Evolutionary conservation across 1,284 basidiomycete genomes (phyloP), one percentile per base, ranked within the genome.

Genomic region (Rhizopogon parksii): DNA sequence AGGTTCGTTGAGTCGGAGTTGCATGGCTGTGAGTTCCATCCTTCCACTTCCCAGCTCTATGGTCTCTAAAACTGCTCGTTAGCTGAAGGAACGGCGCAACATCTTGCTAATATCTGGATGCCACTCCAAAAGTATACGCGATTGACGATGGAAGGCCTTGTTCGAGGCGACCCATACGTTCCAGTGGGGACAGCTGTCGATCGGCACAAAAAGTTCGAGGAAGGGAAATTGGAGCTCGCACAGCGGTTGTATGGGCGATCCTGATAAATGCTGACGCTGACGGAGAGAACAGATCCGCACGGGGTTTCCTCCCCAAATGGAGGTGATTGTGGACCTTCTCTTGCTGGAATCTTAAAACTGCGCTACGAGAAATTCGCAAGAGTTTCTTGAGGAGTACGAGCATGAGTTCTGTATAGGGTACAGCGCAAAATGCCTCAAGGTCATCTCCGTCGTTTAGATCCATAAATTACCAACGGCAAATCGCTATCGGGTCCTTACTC

Each of bases 1-100:
- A 81, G 79, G 3, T 68, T 83, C 2, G 78, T 81, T 8, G 80
- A 83, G 64, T 83, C 82, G 4, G 82, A 85, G 57, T 67, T 84
- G 25, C 82, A 85, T 59, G 80, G 83, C 53, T 68, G 80, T 79
- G 60, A 58, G 75, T 59, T 49, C 14, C 27, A 6, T 48, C 21
- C 7, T 9, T 21, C 11, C 36, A 25, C 46, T 17, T 51, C 36
- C 35, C 40, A 2, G 17, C 6, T 35, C 36, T 43, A 6, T 14
- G 9, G 21, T 12, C 32, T 15, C 36, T 24, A 40, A 9, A 53
- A 36, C 45, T 49, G 19, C 11, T 50, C 47, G 36, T 8, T 54
- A 81, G 79, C 71, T 25, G 73, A 79, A 62, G 79, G 78, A 27
- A 78, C 71, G 0, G 75, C 76, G 1, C 68, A 71, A 42, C 59